phyloP scores from a whole-genome alignment of 768 basidiomycete species.

The Omphalotus guepiniiformis region DNA sequence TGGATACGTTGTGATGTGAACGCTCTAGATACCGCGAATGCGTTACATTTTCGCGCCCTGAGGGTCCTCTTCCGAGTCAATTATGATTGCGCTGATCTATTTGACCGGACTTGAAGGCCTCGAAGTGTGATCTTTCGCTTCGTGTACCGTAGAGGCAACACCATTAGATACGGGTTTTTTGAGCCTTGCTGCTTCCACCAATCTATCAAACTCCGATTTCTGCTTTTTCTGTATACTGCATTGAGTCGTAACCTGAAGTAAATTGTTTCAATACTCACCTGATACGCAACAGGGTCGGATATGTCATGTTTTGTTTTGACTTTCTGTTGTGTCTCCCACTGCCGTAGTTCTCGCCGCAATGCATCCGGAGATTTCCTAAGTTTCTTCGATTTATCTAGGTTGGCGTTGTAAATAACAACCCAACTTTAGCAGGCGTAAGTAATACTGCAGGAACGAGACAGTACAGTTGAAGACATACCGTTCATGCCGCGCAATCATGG shows the following conservation, averaged over 20 bases:
- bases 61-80: slow-evolving; percentile 37
- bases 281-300: slow-evolving; percentile 34
- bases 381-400: slow-evolving; percentile 50
- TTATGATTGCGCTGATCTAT: slow-evolving; percentile 26
- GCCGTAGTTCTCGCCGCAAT: slow-evolving; percentile 48
- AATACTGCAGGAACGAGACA: neutral
- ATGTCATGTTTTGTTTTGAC: slow-evolving; percentile 37
- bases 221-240: slow-evolving; percentile 33
- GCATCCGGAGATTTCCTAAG: slow-evolving; percentile 43
- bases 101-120: slow-evolving; percentile 11
- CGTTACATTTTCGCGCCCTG: too few species aligned
- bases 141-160: too few species aligned
- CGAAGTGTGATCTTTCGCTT: too few species aligned
- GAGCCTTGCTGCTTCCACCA: slow-evolving; percentile 33
- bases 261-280: too few species aligned
- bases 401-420: slow-evolving; percentile 68
- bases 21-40: too few species aligned
- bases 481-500: slow-evolving; percentile 54
- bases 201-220: slow-evolving; percentile 33
- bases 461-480: slow-evolving; percentile 42
- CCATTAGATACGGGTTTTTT: slow-evolving; percentile 14
- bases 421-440: slow-evolving; percentile 39
- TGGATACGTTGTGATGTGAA: too few species aligned
- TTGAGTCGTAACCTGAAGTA: too few species aligned
- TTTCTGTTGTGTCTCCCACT: slow-evolving; percentile 52